Conservation (phyloP, 2,329 filamentous ascomycete species). For the Pseudopithomyces maydicus region DNA sequence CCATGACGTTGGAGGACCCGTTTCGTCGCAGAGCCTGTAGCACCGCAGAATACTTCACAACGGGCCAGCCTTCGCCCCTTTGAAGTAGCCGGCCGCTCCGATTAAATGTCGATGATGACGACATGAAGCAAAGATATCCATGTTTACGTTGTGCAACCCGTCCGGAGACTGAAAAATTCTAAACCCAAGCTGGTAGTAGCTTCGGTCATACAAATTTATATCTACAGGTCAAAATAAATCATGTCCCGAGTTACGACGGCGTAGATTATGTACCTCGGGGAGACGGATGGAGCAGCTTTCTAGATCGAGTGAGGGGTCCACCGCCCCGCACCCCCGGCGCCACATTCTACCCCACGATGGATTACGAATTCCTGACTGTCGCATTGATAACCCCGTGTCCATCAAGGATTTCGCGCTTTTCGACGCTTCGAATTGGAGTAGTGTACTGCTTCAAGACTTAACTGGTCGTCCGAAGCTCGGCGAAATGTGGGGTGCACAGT, state of each 20-base stretch:
- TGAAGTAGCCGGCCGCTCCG: background rate
- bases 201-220: background rate
- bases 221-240: background rate
- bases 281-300: background rate
- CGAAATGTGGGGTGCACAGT: constrained; percentile 31
- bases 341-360: background rate
- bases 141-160: background rate
- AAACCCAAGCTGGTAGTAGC: background rate
- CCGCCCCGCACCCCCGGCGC: background rate
- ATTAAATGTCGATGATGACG: background rate
- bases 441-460: background rate
- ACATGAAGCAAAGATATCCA: background rate
- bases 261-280: background rate
- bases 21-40: too few species aligned
- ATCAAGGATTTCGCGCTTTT: background rate
- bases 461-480: constrained; percentile 16
- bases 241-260: background rate
- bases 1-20: too few species aligned
- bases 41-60: too few species aligned
- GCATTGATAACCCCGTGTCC: constrained; percentile 11
- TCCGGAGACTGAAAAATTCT: background rate
- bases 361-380: constrained; percentile 17
- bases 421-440: background rate
- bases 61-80: background rate
- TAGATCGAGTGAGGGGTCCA: background rate